phyloP scores from a whole-genome alignment of 139 green algal species.

The Marvania coccoides region DNA sequence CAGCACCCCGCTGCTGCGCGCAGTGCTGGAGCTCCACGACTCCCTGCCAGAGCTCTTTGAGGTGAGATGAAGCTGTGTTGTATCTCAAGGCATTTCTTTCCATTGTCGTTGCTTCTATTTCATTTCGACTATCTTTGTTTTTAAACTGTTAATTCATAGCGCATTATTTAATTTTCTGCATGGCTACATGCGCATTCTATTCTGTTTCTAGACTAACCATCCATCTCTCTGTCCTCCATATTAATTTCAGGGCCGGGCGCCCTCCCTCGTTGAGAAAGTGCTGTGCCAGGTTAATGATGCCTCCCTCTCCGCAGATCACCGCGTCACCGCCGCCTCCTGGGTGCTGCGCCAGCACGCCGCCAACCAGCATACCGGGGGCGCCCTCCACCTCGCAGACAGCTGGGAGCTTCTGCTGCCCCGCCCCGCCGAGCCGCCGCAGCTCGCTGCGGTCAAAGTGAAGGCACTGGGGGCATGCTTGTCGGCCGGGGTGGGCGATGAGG shows the following conservation, averaged over 20 bases:
- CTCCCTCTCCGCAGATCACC: background rate
- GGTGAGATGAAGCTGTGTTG: too few species aligned
- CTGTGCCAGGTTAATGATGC: background rate
- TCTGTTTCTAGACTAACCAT: too few species aligned
- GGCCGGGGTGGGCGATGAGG: background rate
- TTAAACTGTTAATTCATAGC: too few species aligned
- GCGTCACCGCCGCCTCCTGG: background rate
- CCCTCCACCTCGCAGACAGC: constrained; percentile 8
- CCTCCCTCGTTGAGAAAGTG: constrained; percentile 5
- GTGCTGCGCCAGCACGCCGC: constrained; percentile 4
- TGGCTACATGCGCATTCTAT: too few species aligned
- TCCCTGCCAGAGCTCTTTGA: constrained; percentile 8
- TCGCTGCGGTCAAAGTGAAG: constrained; percentile 21
- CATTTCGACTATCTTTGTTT: too few species aligned
- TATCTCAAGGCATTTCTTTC: too few species aligned
- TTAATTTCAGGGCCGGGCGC: background rate
- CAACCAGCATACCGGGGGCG: background rate
- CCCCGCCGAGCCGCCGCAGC: constrained; percentile 10
- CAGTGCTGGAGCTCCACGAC: background rate
- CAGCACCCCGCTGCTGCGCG: background rate
- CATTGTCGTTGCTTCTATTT: too few species aligned
- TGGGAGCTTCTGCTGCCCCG: constrained; percentile 16
- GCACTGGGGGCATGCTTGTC: constrained; percentile 11
- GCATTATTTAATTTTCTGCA: too few species aligned
- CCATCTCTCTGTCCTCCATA: too few species aligned